Percentiles rank a stretch among this genome's conserved stretches.
phyloP scores from a whole-genome alignment of 2,329 filamentous ascomycete genomes.

The Apiospora arundinis region DNA sequence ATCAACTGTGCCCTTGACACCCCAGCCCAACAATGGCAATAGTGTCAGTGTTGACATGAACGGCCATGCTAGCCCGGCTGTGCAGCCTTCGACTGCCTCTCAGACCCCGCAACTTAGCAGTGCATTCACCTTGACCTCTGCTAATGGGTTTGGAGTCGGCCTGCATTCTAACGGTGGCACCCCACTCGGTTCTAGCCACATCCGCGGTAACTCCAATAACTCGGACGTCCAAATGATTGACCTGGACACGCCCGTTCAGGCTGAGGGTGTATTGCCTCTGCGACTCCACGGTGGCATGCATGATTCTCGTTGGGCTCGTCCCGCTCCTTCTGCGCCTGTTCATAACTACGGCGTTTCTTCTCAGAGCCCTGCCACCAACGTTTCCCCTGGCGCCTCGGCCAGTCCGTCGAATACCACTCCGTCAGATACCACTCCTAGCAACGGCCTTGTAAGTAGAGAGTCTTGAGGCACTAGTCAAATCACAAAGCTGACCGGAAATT shows the following conservation, averaged over 20 bases:
- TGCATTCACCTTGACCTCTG: neutral
- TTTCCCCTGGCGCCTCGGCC: no score
- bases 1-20: no score
- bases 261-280: neutral
- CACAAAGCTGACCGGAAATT: neutral
- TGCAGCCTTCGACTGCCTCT: neutral
- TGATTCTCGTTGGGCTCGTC: neutral
- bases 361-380: no score
- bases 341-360: neutral
- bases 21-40: no score
- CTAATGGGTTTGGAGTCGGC: neutral
- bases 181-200: neutral
- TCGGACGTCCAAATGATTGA: neutral
- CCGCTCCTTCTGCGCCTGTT: neutral
- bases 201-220: neutral
- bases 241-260: neutral
- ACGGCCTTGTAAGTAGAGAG: neutral
- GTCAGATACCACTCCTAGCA: neutral
- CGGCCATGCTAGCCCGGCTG: no score
- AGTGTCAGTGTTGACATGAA: no score
- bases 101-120: neutral
- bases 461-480: neutral
- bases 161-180: neutral
- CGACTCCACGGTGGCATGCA: neutral
- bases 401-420: no score